Evolutionary conservation across 805 yeast genomes (phyloP), one percentile per base, ranked within the genome.

Genomic region (Kregervanrija delftensis): DNA sequence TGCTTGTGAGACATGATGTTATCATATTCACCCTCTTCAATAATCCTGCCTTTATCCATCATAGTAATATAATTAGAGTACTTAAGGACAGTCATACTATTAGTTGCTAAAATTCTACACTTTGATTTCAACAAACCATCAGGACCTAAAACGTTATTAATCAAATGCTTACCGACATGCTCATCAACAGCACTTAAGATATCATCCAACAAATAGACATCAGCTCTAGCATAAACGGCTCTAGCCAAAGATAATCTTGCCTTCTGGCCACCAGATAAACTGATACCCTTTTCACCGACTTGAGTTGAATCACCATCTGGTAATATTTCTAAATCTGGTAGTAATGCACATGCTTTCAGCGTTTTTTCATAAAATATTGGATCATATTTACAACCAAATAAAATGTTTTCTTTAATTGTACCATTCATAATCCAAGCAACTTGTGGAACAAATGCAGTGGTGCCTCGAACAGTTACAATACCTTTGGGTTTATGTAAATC

Each of bases 341-440:
- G 65, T 54, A 93, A 74, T 11, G 95, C 96, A 72, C 99, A 93
- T 0, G 96, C 96, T 42, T 79, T 78, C 16, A 93, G 66, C 0
- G 96, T 91, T 52, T 74, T 74, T 32, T 82, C 76, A 65, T 93
- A 93, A 56, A 90, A 90, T 3, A 73, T 83, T 11, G 83, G 76
- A 56, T 93, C 97, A 60, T 69, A 86, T 54, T 74, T 81, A 59
- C 83, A 87, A 15, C 99, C 99, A 66, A 93, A 93, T 43, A 89
- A 63, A 58, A 93, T 86, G 59, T 93, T 93, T 30, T 93, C 97
- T 54, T 78, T 83, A 5, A 93, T 91, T 3, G 95, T 73, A 33
- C 96, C 98, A 60, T 93, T 93, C 85, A 89, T 84, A 51, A 93
- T 89, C 99, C 99, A 93, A 1, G 99, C 95, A 35, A 85, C 72